phyloP scores from a whole-genome alignment of 1,284 basidiomycete genomes.

The Volvariella surrecta region DNA sequence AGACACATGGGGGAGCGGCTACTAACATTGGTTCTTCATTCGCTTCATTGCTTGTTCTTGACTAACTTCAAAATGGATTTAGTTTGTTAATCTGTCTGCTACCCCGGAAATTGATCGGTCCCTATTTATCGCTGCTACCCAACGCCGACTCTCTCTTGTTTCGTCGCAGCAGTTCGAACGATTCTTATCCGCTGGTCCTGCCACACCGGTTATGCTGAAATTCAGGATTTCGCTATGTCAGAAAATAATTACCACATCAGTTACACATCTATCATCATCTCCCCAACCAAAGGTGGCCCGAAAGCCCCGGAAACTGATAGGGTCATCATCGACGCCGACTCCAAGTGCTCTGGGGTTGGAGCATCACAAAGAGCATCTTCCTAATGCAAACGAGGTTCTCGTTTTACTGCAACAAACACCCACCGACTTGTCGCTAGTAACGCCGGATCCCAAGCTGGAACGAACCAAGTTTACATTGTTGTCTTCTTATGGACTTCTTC shows the following conservation, averaged over 20 bases:
- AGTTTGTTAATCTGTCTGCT: slow-evolving; percentile 50
- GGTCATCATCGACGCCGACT: neutral
- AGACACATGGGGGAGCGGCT: slow-evolving; percentile 40
- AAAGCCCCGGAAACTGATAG: slow-evolving; percentile 15
- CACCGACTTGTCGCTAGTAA: neutral
- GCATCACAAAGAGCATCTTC: neutral
- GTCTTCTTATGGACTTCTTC: slow-evolving; percentile 35
- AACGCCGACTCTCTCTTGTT: slow-evolving; percentile 33
- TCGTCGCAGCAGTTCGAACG: slow-evolving; percentile 22
- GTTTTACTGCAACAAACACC: neutral
- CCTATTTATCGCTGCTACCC: slow-evolving; percentile 40
- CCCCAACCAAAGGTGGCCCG: slow-evolving; percentile 21
- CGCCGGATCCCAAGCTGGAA: slow-evolving; percentile 7
- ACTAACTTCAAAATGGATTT: slow-evolving; percentile 5
- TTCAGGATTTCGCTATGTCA: slow-evolving; percentile 46
- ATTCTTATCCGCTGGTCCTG: slow-evolving; percentile 34
- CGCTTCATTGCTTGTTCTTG: neutral
- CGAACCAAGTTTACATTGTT: slow-evolving; percentile 40
- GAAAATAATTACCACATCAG: slow-evolving; percentile 23
- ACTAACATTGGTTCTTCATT: slow-evolving; percentile 35
- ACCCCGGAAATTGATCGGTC: slow-evolving; percentile 39
- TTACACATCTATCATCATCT: slow-evolving; percentile 7
- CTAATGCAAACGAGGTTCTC: slow-evolving; percentile 2
- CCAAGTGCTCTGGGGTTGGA: slow-evolving; percentile 1
- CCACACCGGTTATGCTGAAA: slow-evolving; percentile 26